Evolutionary conservation across 2,329 filamentous ascomycete species (phyloP), one percentile per base, ranked within the genome.

Genomic region (Xylaria sp.): DNA sequence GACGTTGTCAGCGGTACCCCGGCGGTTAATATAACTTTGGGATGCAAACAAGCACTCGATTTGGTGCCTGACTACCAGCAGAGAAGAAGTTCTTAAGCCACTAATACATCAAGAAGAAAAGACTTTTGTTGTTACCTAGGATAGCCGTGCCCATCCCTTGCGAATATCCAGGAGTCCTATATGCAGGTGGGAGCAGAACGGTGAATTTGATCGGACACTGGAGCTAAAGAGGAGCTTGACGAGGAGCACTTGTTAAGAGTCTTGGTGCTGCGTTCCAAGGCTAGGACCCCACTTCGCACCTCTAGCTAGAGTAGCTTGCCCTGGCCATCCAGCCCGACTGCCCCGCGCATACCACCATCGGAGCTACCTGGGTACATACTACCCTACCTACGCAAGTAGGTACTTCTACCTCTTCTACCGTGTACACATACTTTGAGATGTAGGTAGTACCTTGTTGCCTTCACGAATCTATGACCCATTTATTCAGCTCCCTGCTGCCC

Each of bases 211-310:
- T 67, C 64, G 27, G 59, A 60, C 53, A 67, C 19, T 45, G 63
- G 63, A 66, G 58, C 36, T 63, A 54, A 53, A 47, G 59, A 59
- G 45, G 58, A 58, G 45, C 57, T 65, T 39, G 11, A 51, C 47
- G 19, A n/a, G 47, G 48, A 24, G 58, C 9, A 42, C 45, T 34
- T 59, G 8, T 6, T 30, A 9, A 4, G 7, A 19, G 3, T 7
- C 47, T 51, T 1, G n/a, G 9, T 12, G 47, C 27, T 32, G 51
- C 54, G 32, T 45, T 54, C 54, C 63, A 55, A 45, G 55, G 47
- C 45, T 42, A 57, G 27, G 24, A 34, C 19, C 42, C 59, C 67
- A 63, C 62, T 56, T 55, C 42, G 58, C 30, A 27, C 54, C 45
- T 59, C 51, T 19, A 6, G 42, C 17, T 47, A 24, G 54, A 51